phyloP scores from a whole-genome alignment of 352 stramenopile genomes.

The Aphanomyces invadans region DNA sequence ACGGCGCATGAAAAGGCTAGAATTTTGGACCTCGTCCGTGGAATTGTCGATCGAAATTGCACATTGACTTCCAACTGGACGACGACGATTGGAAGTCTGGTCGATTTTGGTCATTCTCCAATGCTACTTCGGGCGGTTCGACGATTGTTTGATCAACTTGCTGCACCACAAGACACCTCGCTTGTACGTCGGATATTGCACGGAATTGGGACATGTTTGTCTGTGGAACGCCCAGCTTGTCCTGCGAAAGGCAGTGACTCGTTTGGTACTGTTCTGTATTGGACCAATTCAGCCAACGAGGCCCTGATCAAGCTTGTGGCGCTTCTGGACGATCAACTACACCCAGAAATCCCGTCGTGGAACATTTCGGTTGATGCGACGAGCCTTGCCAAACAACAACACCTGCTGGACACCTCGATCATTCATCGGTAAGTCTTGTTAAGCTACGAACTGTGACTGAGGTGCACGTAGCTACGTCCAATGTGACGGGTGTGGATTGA shows the following conservation, averaged over 20 bases:
- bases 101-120: slow-evolving; percentile 1
- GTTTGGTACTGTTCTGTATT: slow-evolving; percentile 8
- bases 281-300: background rate
- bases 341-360: slow-evolving; percentile 37
- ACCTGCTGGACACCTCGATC: slow-evolving; percentile 22
- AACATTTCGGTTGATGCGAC: slow-evolving; percentile 29
- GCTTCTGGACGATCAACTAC: slow-evolving; percentile 32
- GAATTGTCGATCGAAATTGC: background rate
- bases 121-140: background rate
- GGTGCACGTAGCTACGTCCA: slow-evolving; percentile 47
- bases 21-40: background rate
- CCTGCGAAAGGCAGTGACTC: background rate
- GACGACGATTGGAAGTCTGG: background rate
- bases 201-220: background rate
- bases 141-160: background rate
- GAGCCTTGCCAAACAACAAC: slow-evolving; percentile 27
- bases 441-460: background rate
- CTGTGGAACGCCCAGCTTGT: too few relatives aligned
- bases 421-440: slow-evolving; percentile 18
- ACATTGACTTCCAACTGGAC: background rate
- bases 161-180: background rate
- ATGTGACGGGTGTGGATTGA: slow-evolving; percentile 71
- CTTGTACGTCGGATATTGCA: slow-evolving; percentile 6
- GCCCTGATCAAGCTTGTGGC: slow-evolving; percentile 32
- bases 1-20: background rate